These are phyloP conservation scores for Oryza meridionalis DNA, from an alignment of 176 grass and related monocot genomes.

Conservation along the genomic window DNA sequence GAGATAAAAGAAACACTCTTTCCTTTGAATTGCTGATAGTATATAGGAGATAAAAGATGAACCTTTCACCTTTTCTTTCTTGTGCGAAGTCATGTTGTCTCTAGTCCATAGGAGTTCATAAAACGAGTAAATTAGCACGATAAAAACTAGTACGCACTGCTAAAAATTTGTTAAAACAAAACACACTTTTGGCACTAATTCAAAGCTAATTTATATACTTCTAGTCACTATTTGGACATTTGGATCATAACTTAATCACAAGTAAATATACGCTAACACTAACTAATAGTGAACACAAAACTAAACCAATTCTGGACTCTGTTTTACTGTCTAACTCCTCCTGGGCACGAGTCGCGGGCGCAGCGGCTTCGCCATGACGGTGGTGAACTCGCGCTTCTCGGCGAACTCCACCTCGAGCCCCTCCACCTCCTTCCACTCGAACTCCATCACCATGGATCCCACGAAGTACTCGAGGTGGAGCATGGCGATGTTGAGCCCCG, in stretches of 20 bases:
- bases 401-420: constrained; percentile 50
- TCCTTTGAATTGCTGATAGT: no score
- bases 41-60: no score
- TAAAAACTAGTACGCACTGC: no score
- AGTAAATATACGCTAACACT: background rate
- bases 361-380: constrained; percentile 59
- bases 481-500: constrained; percentile 40
- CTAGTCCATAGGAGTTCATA: no score
- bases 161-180: no score
- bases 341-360: constrained; percentile 17
- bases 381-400: constrained; percentile 46
- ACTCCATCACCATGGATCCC: constrained; percentile 53
- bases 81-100: no score
- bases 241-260: background rate
- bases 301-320: background rate
- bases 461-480: constrained; percentile 64
- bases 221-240: background rate
- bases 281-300: background rate
- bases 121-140: no score
- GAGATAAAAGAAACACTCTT: no score
- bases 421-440: constrained; percentile 40
- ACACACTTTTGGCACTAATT: no score
- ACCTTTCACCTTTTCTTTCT: no score
- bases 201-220: background rate
- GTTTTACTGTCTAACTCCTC: background rate